phyloP scores from a whole-genome alignment of 768 basidiomycete species.

The Pholiota microspora region DNA sequence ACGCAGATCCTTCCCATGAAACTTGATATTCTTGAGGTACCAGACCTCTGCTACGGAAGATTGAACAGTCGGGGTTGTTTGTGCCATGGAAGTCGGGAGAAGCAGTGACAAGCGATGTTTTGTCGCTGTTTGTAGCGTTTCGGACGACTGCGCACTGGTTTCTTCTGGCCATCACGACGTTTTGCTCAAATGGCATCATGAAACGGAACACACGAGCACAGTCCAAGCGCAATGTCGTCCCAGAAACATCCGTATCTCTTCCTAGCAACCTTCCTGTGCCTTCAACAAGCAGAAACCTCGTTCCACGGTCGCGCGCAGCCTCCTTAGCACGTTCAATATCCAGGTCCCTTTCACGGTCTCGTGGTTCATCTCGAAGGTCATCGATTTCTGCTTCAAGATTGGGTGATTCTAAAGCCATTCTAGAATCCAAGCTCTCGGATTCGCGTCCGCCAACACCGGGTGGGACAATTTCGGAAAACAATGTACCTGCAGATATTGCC shows the following conservation, averaged over 20 bases:
- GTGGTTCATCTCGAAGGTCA: conserved; percentile 8
- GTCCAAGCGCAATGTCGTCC: background rate
- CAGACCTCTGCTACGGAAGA: conserved; percentile 62
- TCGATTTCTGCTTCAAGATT: conserved; percentile 2
- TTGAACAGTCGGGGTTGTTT: conserved; percentile 31
- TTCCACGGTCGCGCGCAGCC: conserved; percentile 20
- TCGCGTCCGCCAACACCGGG: conserved; percentile 1
- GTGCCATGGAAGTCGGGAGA: conserved; percentile 19
- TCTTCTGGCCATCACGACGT: background rate
- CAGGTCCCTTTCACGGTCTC: conserved; percentile 10
- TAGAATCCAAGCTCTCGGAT: background rate
- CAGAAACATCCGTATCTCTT: conserved; percentile 1
- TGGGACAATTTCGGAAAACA: conserved; percentile 4
- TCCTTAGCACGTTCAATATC: conserved; percentile 16
- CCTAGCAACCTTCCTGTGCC: conserved; percentile 24
- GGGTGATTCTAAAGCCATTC: background rate
- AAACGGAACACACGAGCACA: background rate
- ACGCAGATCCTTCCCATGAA: conserved; percentile 43
- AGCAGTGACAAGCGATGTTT: background rate
- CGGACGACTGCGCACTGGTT: background rate
- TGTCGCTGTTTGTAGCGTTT: no score
- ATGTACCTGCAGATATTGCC: background rate
- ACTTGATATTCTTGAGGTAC: conserved; percentile 71
- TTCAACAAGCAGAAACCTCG: conserved; percentile 19
- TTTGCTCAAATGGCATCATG: no score